phyloP scores from a whole-genome alignment of 371 early-diverging fungal genomes.

The Saksenaea oblongispora region DNA sequence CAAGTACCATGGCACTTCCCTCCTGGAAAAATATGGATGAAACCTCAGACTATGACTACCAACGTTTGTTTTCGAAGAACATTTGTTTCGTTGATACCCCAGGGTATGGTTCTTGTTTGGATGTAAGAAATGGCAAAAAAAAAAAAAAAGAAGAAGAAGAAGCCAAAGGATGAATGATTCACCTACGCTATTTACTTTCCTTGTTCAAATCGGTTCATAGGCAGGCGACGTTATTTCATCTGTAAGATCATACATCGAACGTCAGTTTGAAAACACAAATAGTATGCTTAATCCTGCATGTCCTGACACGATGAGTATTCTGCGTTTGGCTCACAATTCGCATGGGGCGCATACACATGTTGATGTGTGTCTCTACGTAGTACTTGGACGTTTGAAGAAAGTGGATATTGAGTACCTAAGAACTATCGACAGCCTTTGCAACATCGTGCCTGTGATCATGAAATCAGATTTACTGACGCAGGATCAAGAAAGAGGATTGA shows the following conservation, averaged over 20 bases:
- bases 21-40: constrained; percentile 14
- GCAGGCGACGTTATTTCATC: constrained; percentile 31
- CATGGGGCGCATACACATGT: constrained; percentile 63
- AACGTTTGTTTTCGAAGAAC: constrained; percentile 23
- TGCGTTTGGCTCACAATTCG: constrained; percentile 30
- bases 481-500: constrained; percentile 60
- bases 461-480: constrained; percentile 67
- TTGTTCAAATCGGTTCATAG: constrained; percentile 30
- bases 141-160: background rate
- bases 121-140: constrained; percentile 29
- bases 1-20: constrained; percentile 37
- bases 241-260: constrained; percentile 35
- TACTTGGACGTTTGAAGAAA: constrained; percentile 65
- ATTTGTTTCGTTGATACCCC: constrained; percentile 60
- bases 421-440: constrained; percentile 55
- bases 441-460: constrained; percentile 65
- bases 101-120: constrained; percentile 57
- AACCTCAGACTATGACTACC: background rate
- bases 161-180: background rate
- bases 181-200: constrained; percentile 17
- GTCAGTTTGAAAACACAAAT: constrained; percentile 38
- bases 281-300: constrained; percentile 25
- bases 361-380: constrained; percentile 70
- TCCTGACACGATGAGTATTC: constrained; percentile 20
- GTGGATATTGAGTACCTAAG: constrained; percentile 79